Base-by-base conservation (phyloP, 2,329 filamentous ascomycete genomes). In the Neofusicoccum cordaticola region DNA sequence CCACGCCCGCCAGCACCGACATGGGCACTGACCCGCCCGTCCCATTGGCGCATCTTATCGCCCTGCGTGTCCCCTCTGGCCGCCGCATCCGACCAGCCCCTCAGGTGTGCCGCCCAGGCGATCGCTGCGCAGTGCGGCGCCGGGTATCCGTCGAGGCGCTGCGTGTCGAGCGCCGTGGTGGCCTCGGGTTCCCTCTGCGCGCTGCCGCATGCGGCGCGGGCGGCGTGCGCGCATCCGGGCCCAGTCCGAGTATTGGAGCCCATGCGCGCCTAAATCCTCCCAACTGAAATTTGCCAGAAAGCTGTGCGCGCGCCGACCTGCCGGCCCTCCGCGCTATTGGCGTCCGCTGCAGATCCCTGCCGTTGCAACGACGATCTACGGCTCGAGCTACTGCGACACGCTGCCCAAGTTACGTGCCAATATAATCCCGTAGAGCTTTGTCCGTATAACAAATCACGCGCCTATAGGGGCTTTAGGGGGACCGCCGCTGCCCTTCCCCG, bases 251-350 rank as follows among this genome's bases (percentile, higher is more conserved):
- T 60, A 60, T 60, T 60, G 56, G 39, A 27, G 53, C 27, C 53
- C 53, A 42, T 58, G 39, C 53, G 53, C 53, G 53, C 53, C 53
- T 58, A 34, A 58, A 44, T n/a, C 22, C 27, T 45, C 53, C 53
- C 53, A 58, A 58, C 39, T 58, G 56, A 60, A 60, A 60, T 60
- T 60, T 60, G 41, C 41, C 42, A 22, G 19, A 19, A 47, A 35
- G 56, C 42, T 9, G 42, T 60, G 27, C 41, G n/a, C 41, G 37
- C 6, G 37, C 37, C 37, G 37, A 39, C 41, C 41, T 47, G 41
- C 56, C 41, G 56, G 17, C 13, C 39, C 34, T 15, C 53, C 15
- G 56, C 42, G 56, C 56, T 47, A 60, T 47, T 47, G 56, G 41
- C 31, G 39, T 11, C 6, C 53, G 13, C 56, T 22, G 56, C 31